phyloP scores from a whole-genome alignment of 106 monocot species.

The Dioscorea dumetorum region DNA sequence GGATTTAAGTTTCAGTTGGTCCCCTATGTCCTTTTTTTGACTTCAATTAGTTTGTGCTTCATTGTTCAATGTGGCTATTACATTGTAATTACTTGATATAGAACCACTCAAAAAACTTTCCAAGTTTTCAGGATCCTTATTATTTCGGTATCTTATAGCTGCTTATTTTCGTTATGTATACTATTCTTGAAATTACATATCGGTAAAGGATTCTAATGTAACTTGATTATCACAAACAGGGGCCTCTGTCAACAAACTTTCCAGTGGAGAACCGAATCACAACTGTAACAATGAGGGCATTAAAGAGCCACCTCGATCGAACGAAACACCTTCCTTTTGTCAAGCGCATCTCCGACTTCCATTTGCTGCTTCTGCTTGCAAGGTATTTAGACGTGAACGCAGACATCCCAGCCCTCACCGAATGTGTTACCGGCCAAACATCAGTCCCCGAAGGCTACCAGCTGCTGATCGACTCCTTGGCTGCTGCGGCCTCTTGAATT shows the following conservation, averaged over 20 bases:
- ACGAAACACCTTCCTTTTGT: slow-evolving; percentile 61
- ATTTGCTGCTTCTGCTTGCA: slow-evolving; percentile 64
- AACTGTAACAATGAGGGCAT: slow-evolving; percentile 41
- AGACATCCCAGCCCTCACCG: slow-evolving; percentile 67
- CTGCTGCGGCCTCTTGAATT: slow-evolving; percentile 19
- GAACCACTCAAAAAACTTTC: no score
- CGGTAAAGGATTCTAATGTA: no score
- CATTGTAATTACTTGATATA: no score
- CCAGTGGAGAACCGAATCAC: slow-evolving; percentile 84
- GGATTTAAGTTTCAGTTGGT: no score
- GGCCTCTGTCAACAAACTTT: slow-evolving; percentile 61
- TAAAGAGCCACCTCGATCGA: slow-evolving; percentile 64
- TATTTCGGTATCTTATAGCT: no score
- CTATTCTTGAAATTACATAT: no score
- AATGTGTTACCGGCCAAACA: slow-evolving; percentile 50
- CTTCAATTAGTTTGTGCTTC: no score
- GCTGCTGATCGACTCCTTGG: slow-evolving; percentile 79
- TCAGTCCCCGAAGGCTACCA: slow-evolving; percentile 78
- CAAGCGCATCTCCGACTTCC: slow-evolving; percentile 87
- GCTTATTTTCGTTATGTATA: no score
- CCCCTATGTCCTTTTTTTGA: no score
- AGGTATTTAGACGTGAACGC: slow-evolving; percentile 59
- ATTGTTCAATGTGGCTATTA: no score
- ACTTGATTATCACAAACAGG: slow-evolving; percentile 27
- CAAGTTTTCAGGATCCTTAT: no score